Evolutionary conservation across 805 yeast genomes (phyloP), one percentile per base, ranked within the genome.

Genomic region (Saccharomycopsis sp.): DNA sequence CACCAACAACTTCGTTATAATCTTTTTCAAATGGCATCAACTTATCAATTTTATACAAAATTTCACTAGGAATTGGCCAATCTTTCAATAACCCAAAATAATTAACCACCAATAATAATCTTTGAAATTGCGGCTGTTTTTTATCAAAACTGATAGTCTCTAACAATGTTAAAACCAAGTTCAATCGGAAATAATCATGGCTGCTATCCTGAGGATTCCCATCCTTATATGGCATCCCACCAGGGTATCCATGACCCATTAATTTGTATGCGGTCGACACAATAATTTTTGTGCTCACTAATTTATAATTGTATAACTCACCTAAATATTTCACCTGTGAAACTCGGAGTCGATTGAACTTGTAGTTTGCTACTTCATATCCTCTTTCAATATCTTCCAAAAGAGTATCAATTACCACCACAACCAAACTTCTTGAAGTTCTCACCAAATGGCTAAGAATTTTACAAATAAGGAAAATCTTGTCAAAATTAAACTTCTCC

Each of bases 141-240:
- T 29, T 24, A 8, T 26, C 13, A 11, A 26, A 16, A 13, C 48
- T 41, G 4, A 66, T 36, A 7, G 58, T 59, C n/a, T 60, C 59
- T 16, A 81, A 54, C 4, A 77, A 56, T 0, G 67, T 58, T 22
- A 73, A 56, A 16, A 74, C 60, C 56, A 88, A 61, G 32, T 77
- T 77, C 29, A 86, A 65, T 46, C 96, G 69, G 60, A 86, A 85
- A 56, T 79, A 85, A 54, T 85, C 79, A 53, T 78, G 73, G 0
- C 81, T 79, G 9, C 63, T 63, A 61, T 88, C 96, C 11, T 64
- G 62, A 41, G 68, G 61, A 24, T 67, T 64, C 13, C 3, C n/a
- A n/a, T 35, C 24, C 3, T 3, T 8, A n/a, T n/a, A 5, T 4
- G 17, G 17, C 38, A 17, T 11, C 20, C 21, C 24, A n/a, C 3